These are phyloP conservation scores for Gonapodya prolifera DNA, from an alignment of 192 early-diverging fungal genomes.

Conservation along the genomic window DNA sequence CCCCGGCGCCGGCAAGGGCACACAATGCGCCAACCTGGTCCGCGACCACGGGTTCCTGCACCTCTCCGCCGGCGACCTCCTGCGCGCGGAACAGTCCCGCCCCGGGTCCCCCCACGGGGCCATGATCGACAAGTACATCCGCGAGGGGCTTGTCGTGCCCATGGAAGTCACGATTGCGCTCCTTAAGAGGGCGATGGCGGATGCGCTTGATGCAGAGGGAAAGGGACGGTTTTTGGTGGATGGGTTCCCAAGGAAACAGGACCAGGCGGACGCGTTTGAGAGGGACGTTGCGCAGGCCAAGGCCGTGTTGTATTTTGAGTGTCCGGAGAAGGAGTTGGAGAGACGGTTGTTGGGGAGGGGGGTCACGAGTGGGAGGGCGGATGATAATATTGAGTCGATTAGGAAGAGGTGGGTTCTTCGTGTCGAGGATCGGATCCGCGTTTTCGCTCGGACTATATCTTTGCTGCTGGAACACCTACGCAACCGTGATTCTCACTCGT, in stretches of 20 bases:
- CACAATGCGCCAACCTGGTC: conserved; percentile 80
- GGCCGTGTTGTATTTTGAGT: conserved; percentile 84
- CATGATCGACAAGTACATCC: conserved; percentile 82
- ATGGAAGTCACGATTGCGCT: conserved; percentile 88
- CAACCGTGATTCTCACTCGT: no score
- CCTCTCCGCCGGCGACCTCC: conserved; percentile 87
- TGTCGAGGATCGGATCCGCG: no score
- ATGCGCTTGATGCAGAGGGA: conserved; percentile 34
- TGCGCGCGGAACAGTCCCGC: conserved; percentile 82
- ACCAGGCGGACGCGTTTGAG: conserved; percentile 90
- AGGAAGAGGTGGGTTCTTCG: conserved; percentile 51
- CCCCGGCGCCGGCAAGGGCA: conserved; percentile 89
- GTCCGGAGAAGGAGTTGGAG: conserved; percentile 85
- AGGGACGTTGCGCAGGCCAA: conserved; percentile 57
- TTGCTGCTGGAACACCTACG: no score
- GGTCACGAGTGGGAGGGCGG: conserved; percentile 80
- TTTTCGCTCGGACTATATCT: no score
- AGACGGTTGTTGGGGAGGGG: conserved; percentile 85
- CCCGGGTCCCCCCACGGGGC: conserved; percentile 75
- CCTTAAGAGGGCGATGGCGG: conserved; percentile 79
- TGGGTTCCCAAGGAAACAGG: conserved; percentile 89
- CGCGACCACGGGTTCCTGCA: conserved; percentile 89
- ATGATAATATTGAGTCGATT: conserved; percentile 94
- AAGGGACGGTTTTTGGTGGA: conserved; percentile 77
- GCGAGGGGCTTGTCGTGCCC: conserved; percentile 90